A percentile compares a stretch with the other conserved stretches of the same genome.
phyloP scores from a whole-genome alignment of 2,329 filamentous ascomycete species.

The Cladorrhinum sp. region DNA sequence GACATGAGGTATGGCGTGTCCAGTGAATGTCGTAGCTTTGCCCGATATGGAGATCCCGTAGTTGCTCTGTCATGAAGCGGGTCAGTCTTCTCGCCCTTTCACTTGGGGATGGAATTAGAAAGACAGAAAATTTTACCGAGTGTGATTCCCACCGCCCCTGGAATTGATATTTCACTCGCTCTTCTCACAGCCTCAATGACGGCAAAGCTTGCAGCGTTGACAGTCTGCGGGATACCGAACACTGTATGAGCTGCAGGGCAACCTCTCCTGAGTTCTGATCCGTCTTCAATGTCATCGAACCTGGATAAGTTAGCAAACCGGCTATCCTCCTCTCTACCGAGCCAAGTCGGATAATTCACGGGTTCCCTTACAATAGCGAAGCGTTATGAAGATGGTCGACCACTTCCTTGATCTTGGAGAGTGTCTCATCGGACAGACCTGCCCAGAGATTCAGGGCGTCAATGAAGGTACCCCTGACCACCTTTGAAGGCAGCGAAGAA shows the following conservation, averaged over 20 bases:
- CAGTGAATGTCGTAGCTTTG: constrained; percentile 13
- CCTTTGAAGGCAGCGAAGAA: constrained; percentile 4
- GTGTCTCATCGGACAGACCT: not conserved
- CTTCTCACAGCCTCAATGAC: constrained; percentile 77
- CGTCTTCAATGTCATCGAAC: constrained; percentile 14
- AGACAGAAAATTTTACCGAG: not conserved
- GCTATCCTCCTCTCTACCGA: too few species aligned
- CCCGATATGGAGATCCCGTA: constrained; percentile 7
- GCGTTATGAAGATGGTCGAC: constrained; percentile 7
- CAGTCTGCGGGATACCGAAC: constrained; percentile 79
- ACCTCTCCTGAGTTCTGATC: constrained; percentile 68
- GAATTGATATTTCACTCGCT: constrained; percentile 55
- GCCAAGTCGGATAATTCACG: too few species aligned
- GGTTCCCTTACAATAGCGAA: constrained; percentile 6
- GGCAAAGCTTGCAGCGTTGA: constrained; percentile 84
- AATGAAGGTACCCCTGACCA: not conserved
- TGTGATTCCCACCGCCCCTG: not conserved
- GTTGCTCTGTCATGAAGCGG: not conserved
- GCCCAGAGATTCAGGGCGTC: constrained; percentile 12
- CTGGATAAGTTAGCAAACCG: not conserved
- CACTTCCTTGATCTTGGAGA: constrained; percentile 5
- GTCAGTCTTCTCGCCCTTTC: too few species aligned
- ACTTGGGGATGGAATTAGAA: not conserved
- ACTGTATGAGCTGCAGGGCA: constrained; percentile 78
- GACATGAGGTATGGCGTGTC: constrained; percentile 1